phyloP scores from a whole-genome alignment of 352 stramenopile species.

The Elongisporangium prolatum region DNA sequence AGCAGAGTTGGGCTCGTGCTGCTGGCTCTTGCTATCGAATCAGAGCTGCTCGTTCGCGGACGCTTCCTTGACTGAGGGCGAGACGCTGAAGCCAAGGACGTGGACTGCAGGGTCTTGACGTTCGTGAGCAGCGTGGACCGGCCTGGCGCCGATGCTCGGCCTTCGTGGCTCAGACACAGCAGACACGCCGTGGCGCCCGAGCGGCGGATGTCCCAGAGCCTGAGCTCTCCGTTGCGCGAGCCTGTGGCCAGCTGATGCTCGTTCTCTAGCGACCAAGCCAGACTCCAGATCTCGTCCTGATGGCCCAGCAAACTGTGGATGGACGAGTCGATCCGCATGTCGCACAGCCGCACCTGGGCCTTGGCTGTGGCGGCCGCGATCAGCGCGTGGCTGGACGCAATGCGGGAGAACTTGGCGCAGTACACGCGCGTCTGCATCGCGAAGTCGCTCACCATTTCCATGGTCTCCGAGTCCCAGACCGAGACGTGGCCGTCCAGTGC shows the following conservation, averaged over 20 bases:
- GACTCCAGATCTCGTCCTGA: conserved; percentile 65
- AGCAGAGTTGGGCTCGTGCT: conserved; percentile 3
- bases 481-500: conserved; percentile 60
- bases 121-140: conserved; percentile 55
- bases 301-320: conserved; percentile 76
- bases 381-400: conserved; percentile 49
- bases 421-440: conserved; percentile 58
- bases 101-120: conserved; percentile 26
- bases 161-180: conserved; percentile 75
- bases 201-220: conserved; percentile 85
- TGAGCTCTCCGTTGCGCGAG: conserved; percentile 54
- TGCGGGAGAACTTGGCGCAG: conserved; percentile 57
- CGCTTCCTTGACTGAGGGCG: conserved; percentile 20
- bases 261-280: conserved; percentile 66
- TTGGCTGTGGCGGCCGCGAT: conserved; percentile 63
- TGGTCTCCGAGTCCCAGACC: conserved; percentile 75
- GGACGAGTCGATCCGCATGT: conserved; percentile 57
- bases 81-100: conserved; percentile 20
- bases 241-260: conserved; percentile 73
- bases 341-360: conserved; percentile 66
- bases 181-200: conserved; percentile 81
- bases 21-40: not conserved
- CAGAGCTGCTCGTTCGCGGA: not conserved
- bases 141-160: conserved; percentile 33
- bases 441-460: conserved; percentile 63